Base-by-base conservation (phyloP, 1,139 yeast species). In the Debaryomycetaceae sp. region DNA sequence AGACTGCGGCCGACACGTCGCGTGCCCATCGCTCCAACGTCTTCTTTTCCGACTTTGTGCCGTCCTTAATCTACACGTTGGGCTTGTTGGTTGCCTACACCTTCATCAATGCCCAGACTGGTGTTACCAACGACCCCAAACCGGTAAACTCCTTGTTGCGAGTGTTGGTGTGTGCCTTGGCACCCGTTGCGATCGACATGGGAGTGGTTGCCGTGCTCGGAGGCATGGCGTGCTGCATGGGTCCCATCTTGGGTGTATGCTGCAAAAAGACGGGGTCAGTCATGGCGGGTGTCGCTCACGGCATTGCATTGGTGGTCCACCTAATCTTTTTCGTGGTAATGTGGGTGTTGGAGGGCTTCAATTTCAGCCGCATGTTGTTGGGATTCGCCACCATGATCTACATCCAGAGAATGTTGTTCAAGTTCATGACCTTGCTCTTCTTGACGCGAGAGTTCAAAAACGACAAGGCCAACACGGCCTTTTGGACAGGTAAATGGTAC, bases 401-500 rank as follows among this genome's bases (percentile, higher is more conserved):
- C 60, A 64, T 82, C 47, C 95, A 92, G 69, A 78, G 98, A 66
- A 61, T 80, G 32, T 58, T 90, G 42, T 82, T 90, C 73, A 86
- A 90, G 68, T 57, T 82, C 47, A 66, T 90, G 68, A 82, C 95
- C 13, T 62, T 80, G 33, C 59, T 73, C 42, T 63, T 77, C 61
- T 71, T 90, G 54, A 87, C 98, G 30, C 79, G 99, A 68, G 99
- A 90, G 63, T 87, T 86, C 68, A 90, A 87, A 76, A 87, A 85
- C 48, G 98, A 92, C 59, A 87, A 81, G 54, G 72, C 98, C 26
- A 90, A 90, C 64, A 79, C 94, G 46, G 97, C 98, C 18, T 90
- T 93, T 90, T 90, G 99, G 99, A 81, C 95, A 37, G 99, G 99
- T 71, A 87, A 87, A 61, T 90, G 99, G 99, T 85, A 87, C 59